Percentiles rank a stretch among this genome's conserved stretches.
Conservation (phyloP, 768 basidiomycete species). For the Termitomyces sp. region DNA sequence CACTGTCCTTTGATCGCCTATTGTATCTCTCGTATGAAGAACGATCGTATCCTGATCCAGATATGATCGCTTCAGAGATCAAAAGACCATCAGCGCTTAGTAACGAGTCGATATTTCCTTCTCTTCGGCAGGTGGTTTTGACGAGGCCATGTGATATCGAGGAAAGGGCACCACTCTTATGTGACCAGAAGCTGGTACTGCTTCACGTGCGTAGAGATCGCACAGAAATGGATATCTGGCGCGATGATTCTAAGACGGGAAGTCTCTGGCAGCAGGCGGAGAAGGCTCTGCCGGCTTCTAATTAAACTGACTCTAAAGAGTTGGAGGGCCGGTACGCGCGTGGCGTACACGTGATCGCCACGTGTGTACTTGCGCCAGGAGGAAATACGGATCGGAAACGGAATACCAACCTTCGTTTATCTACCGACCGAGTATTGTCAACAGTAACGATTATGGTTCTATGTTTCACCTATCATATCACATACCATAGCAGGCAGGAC, state of each 20-base stretch:
- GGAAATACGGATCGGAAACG: no score
- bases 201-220: constrained; percentile 20
- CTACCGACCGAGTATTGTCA: no score
- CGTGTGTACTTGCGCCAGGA: no score
- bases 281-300: constrained; percentile 5
- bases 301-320: constrained; percentile 12
- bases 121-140: constrained; percentile 24
- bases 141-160: constrained; percentile 20
- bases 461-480: not conserved
- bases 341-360: no score
- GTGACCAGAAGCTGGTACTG: constrained; percentile 18
- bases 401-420: no score
- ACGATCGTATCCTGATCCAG: constrained; percentile 5
- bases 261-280: constrained; percentile 26
- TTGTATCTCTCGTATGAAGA: constrained; percentile 25
- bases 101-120: constrained; percentile 19
- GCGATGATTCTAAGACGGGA: constrained; percentile 21
- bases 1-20: constrained; percentile 17
- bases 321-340: no score
- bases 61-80: constrained; percentile 5
- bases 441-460: no score
- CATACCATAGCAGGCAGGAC: not conserved
- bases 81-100: constrained; percentile 15
- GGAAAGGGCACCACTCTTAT: constrained; percentile 16
- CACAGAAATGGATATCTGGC: constrained; percentile 32